Conservation (phyloP, 306 rosid species). For the Phaseolus lunatus region DNA sequence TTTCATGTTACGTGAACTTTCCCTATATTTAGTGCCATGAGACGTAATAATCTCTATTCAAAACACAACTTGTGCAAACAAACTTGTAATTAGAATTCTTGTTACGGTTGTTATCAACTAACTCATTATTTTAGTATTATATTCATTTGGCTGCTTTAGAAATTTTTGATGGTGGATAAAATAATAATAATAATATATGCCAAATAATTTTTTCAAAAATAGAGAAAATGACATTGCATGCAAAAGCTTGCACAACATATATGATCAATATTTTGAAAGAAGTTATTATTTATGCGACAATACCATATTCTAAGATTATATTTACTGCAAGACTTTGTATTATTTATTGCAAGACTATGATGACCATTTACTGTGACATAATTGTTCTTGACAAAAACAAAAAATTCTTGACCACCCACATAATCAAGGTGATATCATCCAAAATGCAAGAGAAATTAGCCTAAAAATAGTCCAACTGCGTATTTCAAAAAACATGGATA, state of each 20-base stretch:
- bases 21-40: constrained; percentile 41
- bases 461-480: not conserved
- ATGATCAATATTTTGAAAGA: too few species aligned
- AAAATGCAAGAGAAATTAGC: not conserved
- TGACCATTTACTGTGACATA: not conserved
- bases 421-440: constrained; percentile 21
- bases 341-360: not conserved
- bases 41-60: constrained; percentile 42
- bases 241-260: too few species aligned
- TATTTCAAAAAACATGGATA: not conserved
- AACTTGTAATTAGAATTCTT: constrained; percentile 38
- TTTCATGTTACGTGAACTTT: constrained; percentile 31
- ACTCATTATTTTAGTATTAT: constrained; percentile 29
- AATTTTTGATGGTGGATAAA: not conserved
- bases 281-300: not conserved
- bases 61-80: constrained; percentile 41
- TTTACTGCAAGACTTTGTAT: not conserved
- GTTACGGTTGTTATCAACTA: constrained; percentile 45
- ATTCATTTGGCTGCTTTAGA: constrained; percentile 19
- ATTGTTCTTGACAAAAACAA: not conserved
- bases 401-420: not conserved
- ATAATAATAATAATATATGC: not conserved
- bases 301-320: not conserved
- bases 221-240: not conserved
- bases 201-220: not conserved